These are phyloP conservation scores for Aspergillus carlsbadensis DNA, from an alignment of 495 filamentous ascomycete species.

Conservation along the genomic window DNA sequence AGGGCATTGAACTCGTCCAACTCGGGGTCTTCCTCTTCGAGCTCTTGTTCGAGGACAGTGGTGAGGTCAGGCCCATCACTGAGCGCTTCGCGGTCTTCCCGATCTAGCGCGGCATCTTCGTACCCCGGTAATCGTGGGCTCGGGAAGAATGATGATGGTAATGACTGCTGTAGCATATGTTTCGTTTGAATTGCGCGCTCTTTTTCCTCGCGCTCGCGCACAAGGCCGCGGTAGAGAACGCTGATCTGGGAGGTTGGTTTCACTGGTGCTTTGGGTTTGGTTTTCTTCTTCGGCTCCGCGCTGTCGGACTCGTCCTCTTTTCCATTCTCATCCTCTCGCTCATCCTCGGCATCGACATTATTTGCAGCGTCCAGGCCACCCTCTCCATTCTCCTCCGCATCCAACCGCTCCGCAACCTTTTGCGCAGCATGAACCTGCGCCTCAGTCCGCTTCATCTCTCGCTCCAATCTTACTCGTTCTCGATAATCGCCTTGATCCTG, in stretches of 20 bases:
- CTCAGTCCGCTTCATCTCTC: slow-evolving; percentile 68
- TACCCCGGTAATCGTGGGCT: slow-evolving; percentile 51
- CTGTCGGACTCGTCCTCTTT: slow-evolving; percentile 17
- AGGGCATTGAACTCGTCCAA: slow-evolving; percentile 80
- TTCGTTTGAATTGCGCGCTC: slow-evolving; percentile 69
- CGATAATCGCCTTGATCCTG: slow-evolving; percentile 72
- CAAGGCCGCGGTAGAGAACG: slow-evolving; percentile 75
- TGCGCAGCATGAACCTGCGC: slow-evolving; percentile 69
- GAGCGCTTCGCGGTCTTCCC: slow-evolving; percentile 56
- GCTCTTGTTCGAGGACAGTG: slow-evolving; percentile 58
- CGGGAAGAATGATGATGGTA: slow-evolving; percentile 46
- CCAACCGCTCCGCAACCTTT: slow-evolving; percentile 76
- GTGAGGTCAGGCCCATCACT: slow-evolving; percentile 41
- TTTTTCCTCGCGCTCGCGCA: slow-evolving; percentile 64
- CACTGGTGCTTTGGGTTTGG: slow-evolving; percentile 28
- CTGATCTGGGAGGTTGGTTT: slow-evolving; percentile 63
- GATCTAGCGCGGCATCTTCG: slow-evolving; percentile 52
- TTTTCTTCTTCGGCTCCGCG: slow-evolving; percentile 19
- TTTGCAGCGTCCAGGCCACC: background rate
- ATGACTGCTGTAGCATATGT: slow-evolving; percentile 66
- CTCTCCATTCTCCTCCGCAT: slow-evolving; percentile 43
- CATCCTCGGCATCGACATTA: slow-evolving; percentile 7
- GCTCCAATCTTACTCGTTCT: slow-evolving; percentile 68
- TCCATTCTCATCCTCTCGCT: slow-evolving; percentile 2
- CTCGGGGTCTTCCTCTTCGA: slow-evolving; percentile 82